Percentiles rank a stretch among this genome's conserved stretches.
These are phyloP conservation scores for Fusarium nygamai DNA, from an alignment of 2,329 filamentous ascomycete genomes.

Conservation along the genomic window DNA sequence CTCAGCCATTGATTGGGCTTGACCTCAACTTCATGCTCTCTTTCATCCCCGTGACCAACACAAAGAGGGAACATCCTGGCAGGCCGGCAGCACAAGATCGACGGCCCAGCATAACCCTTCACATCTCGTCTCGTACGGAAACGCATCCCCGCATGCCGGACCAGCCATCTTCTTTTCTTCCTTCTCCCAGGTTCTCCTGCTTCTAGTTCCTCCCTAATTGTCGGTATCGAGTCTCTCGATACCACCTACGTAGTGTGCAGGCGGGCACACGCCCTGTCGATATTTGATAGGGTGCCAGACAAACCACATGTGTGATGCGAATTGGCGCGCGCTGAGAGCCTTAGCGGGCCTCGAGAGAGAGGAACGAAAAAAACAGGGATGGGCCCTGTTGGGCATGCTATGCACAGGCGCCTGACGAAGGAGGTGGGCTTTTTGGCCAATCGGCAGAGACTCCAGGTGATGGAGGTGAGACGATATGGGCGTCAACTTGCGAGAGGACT, in stretches of 20 bases:
- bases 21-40: slow-evolving; percentile 3
- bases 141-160: not conserved
- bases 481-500: slow-evolving; percentile 7
- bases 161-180: slow-evolving; percentile 29
- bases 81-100: slow-evolving; percentile 18
- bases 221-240: not conserved
- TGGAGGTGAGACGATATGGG: slow-evolving; percentile 39
- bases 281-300: slow-evolving; percentile 40
- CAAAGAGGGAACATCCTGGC: slow-evolving; percentile 25
- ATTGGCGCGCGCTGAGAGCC: slow-evolving; percentile 21
- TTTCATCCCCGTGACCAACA: not conserved
- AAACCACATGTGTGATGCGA: slow-evolving; percentile 43
- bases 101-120: slow-evolving; percentile 5
- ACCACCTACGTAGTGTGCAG: not conserved
- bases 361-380: slow-evolving; percentile 24
- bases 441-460: slow-evolving; percentile 34
- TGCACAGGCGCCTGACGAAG: slow-evolving; percentile 43
- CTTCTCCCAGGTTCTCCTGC: slow-evolving; percentile 14
- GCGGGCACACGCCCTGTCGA: slow-evolving; percentile 25
- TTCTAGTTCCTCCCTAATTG: not conserved
- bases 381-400: slow-evolving; percentile 15
- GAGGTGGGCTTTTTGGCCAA: slow-evolving; percentile 18
- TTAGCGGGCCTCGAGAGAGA: slow-evolving; percentile 11
- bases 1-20: slow-evolving; percentile 10
- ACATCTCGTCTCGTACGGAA: slow-evolving; percentile 13